Evolutionary conservation across 305 asterid species (phyloP).

Genomic region (Fraxinus latifolia): DNA sequence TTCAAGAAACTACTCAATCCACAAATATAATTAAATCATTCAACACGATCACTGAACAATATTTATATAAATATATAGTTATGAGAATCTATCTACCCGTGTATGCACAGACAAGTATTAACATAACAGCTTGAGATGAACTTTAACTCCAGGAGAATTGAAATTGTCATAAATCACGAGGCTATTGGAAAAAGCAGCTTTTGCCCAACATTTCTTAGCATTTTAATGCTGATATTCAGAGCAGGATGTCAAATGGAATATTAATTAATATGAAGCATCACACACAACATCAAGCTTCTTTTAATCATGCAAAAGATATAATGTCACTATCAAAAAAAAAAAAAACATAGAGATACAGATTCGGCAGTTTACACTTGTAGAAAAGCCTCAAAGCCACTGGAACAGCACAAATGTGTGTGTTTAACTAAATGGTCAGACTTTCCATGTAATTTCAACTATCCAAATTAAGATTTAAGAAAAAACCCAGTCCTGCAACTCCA

Average conservation of each 20-base stretch:
- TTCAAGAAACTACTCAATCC: neutral
- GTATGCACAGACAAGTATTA: slow-evolving; percentile 1
- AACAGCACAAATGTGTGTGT: too few relatives aligned
- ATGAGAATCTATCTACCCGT: neutral
- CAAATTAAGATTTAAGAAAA: too few relatives aligned
- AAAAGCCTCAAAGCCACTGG: too few relatives aligned
- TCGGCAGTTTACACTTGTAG: too few relatives aligned
- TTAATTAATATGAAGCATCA: too few relatives aligned
- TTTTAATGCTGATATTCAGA: neutral
- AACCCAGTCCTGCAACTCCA: too few relatives aligned
- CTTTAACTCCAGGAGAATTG: neutral
- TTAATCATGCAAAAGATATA: too few relatives aligned
- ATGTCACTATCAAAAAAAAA: neutral
- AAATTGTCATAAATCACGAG: neutral
- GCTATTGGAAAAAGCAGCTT: neutral
- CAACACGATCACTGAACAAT: neutral
- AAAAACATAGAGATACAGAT: too few relatives aligned
- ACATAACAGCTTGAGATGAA: neutral
- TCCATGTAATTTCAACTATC: neutral
- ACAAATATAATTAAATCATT: neutral
- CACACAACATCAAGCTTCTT: neutral
- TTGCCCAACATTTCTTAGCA: neutral
- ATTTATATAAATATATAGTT: neutral
- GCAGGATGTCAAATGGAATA: neutral
- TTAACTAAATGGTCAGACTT: neutral